Evolutionary conservation across 495 filamentous ascomycete species (phyloP), one percentile per base, ranked within the genome.

Genomic region (Glonium stellatum): DNA sequence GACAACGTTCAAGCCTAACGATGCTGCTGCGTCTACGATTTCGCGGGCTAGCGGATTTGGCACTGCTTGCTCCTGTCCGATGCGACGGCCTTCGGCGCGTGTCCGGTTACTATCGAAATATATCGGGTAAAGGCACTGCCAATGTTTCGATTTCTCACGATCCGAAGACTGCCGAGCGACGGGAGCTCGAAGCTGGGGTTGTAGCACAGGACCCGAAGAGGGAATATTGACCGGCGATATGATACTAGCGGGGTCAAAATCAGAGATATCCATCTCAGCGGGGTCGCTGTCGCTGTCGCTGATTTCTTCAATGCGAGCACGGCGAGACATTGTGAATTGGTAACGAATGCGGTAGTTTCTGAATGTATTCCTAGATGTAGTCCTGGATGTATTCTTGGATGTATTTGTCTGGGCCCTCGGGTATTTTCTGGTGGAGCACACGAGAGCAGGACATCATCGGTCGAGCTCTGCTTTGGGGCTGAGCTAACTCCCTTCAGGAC

Each of bases 81-180:
- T 92, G 58, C 90, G 83, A 4, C 93, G 83, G 31, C 93, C 93
- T 59, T 90, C 77, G 25, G 83, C 81, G 52, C 91, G 86, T 11
- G 83, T 80, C 44, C 92, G 86, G 5, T 76, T 76, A 57, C 76
- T 78, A 75, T 97, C 92, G 72, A 97, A 98, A 78, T 98, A 97
- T 57, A 97, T 67, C 0, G 93, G 92, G 77, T 97, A 98, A 22
- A 98, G 80, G 74, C 89, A 95, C 73, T 92, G 87, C 76, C 79
- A 95, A 70, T 83, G 71, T 64, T 86, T 87, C 86, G 61, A 92
- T 64, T 84, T 79, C 48, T 82, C 79, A 12, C 62, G 56, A 22
- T 71, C 66, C n/a, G 68, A 70, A 72, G 64, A 71, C 66, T 44
- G 69, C 56, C 75, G 72, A 34, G 69, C 62, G 36, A 66, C 64